These are phyloP conservation scores for Chalara sp. DNA, from an alignment of 2,329 filamentous ascomycete genomes.

Conservation along the genomic window DNA sequence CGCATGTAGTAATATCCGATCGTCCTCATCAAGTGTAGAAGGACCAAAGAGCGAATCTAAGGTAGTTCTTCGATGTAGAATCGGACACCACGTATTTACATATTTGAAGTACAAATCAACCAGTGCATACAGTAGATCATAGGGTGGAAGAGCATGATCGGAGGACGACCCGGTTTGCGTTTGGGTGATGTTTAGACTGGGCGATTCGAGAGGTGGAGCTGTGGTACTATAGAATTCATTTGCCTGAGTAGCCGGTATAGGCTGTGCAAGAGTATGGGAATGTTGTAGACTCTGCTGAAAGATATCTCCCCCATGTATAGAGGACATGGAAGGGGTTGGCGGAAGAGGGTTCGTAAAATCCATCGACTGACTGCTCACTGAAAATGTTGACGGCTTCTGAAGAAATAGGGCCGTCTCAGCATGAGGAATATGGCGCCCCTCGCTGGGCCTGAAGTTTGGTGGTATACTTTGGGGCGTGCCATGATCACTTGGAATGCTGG, in stretches of 20 bases:
- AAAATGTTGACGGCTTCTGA: slow-evolving; percentile 49
- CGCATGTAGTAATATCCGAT: slow-evolving; percentile 76
- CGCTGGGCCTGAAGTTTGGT: slow-evolving; percentile 40
- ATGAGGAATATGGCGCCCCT: slow-evolving; percentile 42
- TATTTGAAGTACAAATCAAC: slow-evolving; percentile 75
- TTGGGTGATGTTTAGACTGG: slow-evolving; percentile 45
- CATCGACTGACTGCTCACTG: slow-evolving; percentile 38
- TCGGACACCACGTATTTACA: slow-evolving; percentile 80
- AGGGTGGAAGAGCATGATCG: slow-evolving; percentile 66
- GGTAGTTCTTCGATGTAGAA: slow-evolving; percentile 78
- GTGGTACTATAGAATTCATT: slow-evolving; percentile 27
- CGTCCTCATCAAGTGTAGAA: slow-evolving; percentile 69
- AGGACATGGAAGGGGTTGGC: slow-evolving; percentile 35
- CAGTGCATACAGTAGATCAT: slow-evolving; percentile 65
- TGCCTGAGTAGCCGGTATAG: slow-evolving; percentile 15
- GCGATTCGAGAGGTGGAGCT: slow-evolving; percentile 45
- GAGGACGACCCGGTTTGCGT: slow-evolving; percentile 39
- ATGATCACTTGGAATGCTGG: slow-evolving; percentile 47
- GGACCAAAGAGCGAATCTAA: slow-evolving; percentile 77
- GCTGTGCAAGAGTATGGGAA: slow-evolving; percentile 10
- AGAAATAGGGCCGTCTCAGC: slow-evolving; percentile 55
- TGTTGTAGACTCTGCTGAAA: slow-evolving; percentile 41
- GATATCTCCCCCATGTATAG: slow-evolving; percentile 39
- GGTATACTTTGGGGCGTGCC: slow-evolving; percentile 44
- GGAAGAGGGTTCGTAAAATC: slow-evolving; percentile 41